phyloP scores from a whole-genome alignment of 73 alveolate genomes.

The Paraurostyla sp. region DNA sequence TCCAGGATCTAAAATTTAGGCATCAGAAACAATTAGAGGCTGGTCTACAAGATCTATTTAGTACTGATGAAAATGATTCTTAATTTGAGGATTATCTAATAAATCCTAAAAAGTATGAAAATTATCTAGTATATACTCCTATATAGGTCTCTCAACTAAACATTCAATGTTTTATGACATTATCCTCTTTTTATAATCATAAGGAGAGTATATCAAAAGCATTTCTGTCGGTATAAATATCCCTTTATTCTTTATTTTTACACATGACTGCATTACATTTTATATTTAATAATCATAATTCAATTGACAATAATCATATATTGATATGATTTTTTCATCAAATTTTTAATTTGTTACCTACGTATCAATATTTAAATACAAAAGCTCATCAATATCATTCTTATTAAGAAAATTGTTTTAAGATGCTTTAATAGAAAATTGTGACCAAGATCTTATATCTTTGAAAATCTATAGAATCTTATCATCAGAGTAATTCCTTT shows the following conservation, averaged over 20 bases:
- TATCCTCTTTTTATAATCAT: background rate
- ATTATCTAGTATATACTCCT: constrained; percentile 18
- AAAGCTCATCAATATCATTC: background rate
- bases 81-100: background rate
- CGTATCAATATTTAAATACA: background rate
- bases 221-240: background rate
- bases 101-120: background rate
- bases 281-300: no score
- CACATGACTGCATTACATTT: no score
- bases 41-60: background rate
- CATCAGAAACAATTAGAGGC: background rate
- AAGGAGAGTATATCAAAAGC: background rate
- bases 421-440: background rate
- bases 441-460: background rate
- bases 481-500: background rate
- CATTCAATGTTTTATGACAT: background rate
- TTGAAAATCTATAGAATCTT: background rate
- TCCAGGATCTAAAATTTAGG: background rate
- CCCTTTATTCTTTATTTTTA: no score
- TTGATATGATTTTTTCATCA: no score
- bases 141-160: background rate
- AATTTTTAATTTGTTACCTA: no score
- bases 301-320: no score
- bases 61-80: background rate
- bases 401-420: background rate